Base-by-base conservation (phyloP, 495 filamentous ascomycete species). In the Recurvomyces mirabilis region DNA sequence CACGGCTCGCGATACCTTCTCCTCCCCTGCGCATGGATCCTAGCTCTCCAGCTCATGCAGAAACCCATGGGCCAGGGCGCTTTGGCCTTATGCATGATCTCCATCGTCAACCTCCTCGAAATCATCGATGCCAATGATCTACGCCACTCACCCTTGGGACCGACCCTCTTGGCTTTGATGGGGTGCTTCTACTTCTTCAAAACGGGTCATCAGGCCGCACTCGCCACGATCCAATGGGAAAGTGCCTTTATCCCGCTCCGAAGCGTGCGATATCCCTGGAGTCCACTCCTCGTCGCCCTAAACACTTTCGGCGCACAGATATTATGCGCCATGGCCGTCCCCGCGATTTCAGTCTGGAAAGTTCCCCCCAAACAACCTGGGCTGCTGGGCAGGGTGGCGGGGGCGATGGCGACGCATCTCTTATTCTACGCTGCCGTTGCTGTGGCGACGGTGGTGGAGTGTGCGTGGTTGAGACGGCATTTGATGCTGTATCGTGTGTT, bases 401-500 rank as follows among this genome's bases (percentile, higher is more conserved):
- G 77, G 38, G 82, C 84, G 1, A 67, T 81, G 25, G 76, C 68
- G 36, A 83, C 77, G 1, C 81, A 91, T 56, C 62, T 89, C 5
- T 68, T 85, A 3, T 94, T 87, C 54, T 83, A 85, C 47, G 82
- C 86, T 3, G 78, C 80, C 20, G 74, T 94, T 55, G 77, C 79
- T 26, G 65, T 91, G 10, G 84, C 86, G 0, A 93, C 85, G 3
- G 87, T 82, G 49, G 78, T 83, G 62, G 93, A 85, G 80, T 85
- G 89, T 0, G 87, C 84, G 5, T 75, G 83, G 55, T 65, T 99
- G 39, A 68, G 93, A 28, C 71, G 91, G 38, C 91, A 99, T 65
- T 68, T 98, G 35, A 98, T 98, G 93, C 69, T 98, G 23, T 95
- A 89, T 64, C 77, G 93, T n/a, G 86, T 98, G 39, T 98, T 98